A percentile compares a stretch with the other conserved stretches of the same genome.
Conservation (phyloP, 768 basidiomycete genomes). For the Pholiota microspora region DNA sequence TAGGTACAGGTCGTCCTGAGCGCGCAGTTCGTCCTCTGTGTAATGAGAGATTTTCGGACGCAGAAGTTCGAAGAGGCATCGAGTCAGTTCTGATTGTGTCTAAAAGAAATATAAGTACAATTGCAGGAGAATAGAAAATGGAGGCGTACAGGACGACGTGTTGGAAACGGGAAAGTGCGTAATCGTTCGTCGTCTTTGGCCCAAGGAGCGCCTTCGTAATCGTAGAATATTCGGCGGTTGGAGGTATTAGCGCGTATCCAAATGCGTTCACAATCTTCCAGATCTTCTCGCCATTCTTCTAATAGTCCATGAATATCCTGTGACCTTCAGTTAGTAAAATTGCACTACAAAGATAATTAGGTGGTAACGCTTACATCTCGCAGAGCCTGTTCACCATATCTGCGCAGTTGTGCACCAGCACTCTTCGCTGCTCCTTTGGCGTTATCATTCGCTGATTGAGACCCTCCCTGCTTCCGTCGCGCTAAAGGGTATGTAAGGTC, state of each 20-base stretch:
- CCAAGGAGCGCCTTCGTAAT: conserved; percentile 80
- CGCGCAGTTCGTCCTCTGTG: conserved; percentile 79
- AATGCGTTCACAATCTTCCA: conserved; percentile 82
- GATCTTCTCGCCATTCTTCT: conserved; percentile 83
- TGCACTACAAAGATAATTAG: not conserved
- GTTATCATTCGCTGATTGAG: conserved; percentile 89
- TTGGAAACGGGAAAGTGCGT: conserved; percentile 93
- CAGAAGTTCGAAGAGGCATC: conserved; percentile 85
- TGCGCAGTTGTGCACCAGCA: conserved; percentile 88
- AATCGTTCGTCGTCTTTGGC: conserved; percentile 79
- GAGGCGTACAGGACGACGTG: conserved; percentile 80
- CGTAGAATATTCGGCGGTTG: conserved; percentile 87
- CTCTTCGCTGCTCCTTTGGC: conserved; percentile 91
- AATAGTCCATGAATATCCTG: conserved; percentile 89
- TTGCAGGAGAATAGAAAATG: not conserved
- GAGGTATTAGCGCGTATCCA: conserved; percentile 89
- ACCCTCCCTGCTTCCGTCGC: conserved; percentile 95
- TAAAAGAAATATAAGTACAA: conserved; percentile 27
- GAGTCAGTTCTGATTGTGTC: conserved; percentile 88
- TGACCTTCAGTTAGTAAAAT: conserved; percentile 2
- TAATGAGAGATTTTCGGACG: conserved; percentile 83
- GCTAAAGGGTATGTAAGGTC: too few species aligned
- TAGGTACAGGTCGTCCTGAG: conserved; percentile 86
- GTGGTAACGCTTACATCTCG: conserved; percentile 78
- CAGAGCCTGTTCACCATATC: conserved; percentile 93